Conservation (phyloP, 1,284 basidiomycete genomes). For the Blastosporella zonata region DNA sequence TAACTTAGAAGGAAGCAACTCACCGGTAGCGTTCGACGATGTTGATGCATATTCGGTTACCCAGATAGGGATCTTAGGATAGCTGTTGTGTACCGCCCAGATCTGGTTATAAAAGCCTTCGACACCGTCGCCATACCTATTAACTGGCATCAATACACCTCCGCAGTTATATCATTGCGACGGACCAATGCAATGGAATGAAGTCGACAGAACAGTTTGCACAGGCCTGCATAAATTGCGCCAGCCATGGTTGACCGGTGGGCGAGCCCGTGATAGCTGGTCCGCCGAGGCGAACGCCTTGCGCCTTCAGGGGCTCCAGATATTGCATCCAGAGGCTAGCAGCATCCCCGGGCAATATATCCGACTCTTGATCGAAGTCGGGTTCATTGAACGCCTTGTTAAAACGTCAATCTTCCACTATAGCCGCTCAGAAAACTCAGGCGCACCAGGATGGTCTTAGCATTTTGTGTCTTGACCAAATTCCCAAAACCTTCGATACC, state of each 20-base stretch:
- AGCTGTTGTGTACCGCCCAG: constrained; percentile 43
- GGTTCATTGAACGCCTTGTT: constrained; percentile 52
- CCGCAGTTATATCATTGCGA: background rate
- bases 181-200: constrained; percentile 37
- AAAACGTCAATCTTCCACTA: constrained; percentile 3
- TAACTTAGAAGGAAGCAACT: constrained; percentile 6
- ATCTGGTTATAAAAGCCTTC: constrained; percentile 51
- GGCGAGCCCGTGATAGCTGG: constrained; percentile 63
- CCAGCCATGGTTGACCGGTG: constrained; percentile 54
- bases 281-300: constrained; percentile 56
- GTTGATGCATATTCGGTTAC: constrained; percentile 60
- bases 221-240: constrained; percentile 52
- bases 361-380: constrained; percentile 59
- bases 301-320: constrained; percentile 52
- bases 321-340: constrained; percentile 61
- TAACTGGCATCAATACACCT: background rate
- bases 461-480: constrained; percentile 36
- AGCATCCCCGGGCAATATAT: constrained; percentile 52
- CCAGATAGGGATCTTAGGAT: constrained; percentile 50
- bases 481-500: constrained; percentile 36
- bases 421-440: background rate
- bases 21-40: constrained; percentile 36
- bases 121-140: constrained; percentile 51
- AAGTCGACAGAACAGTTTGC: constrained; percentile 50
- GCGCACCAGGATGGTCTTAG: constrained; percentile 40